These are phyloP conservation scores for Aspergillus ibericus DNA, from an alignment of 2,329 filamentous ascomycete genomes.

Conservation along the genomic window DNA sequence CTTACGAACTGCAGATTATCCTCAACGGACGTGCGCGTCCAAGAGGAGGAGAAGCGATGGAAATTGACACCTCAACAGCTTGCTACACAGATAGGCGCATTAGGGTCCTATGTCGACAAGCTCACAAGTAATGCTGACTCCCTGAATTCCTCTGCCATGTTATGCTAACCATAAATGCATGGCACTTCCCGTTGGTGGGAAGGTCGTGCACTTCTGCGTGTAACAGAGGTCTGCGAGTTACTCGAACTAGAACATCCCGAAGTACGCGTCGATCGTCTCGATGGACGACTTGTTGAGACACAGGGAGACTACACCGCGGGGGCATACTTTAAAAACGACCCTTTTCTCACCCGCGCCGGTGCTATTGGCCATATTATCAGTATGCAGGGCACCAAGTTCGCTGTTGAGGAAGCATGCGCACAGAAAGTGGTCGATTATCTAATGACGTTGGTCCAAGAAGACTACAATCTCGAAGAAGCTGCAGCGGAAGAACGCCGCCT, in stretches of 20 bases:
- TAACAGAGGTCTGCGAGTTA: slow-evolving; percentile 24
- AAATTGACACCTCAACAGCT: slow-evolving; percentile 18
- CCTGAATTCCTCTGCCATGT: not conserved
- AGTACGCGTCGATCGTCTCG: slow-evolving; percentile 14
- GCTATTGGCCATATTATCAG: slow-evolving; percentile 22
- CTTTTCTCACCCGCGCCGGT: slow-evolving; percentile 32
- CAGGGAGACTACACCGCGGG: slow-evolving; percentile 19
- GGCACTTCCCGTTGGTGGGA: not conserved
- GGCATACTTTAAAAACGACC: slow-evolving; percentile 27
- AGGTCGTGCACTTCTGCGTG: not conserved
- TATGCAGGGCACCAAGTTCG: slow-evolving; percentile 3
- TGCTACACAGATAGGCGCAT: slow-evolving; percentile 5
- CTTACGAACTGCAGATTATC: slow-evolving; percentile 20
- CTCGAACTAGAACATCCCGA: slow-evolving; percentile 24
- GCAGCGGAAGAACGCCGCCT: slow-evolving; percentile 6
- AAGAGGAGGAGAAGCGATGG: slow-evolving; percentile 20
- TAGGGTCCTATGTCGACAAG: slow-evolving; percentile 12
- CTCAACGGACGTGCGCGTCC: slow-evolving; percentile 7
- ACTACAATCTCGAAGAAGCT: slow-evolving; percentile 17
- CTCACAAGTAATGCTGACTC: slow-evolving; percentile 22
- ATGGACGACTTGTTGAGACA: slow-evolving; percentile 12
- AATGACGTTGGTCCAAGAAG: slow-evolving; percentile 29
- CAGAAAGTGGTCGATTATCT: slow-evolving; percentile 29
- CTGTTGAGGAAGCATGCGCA: slow-evolving; percentile 25
- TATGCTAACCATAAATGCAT: not conserved